A percentile compares a stretch with the other conserved stretches of the same genome.
Conservation (phyloP, 2,329 filamentous ascomycete species). For the Penicillium freii region DNA sequence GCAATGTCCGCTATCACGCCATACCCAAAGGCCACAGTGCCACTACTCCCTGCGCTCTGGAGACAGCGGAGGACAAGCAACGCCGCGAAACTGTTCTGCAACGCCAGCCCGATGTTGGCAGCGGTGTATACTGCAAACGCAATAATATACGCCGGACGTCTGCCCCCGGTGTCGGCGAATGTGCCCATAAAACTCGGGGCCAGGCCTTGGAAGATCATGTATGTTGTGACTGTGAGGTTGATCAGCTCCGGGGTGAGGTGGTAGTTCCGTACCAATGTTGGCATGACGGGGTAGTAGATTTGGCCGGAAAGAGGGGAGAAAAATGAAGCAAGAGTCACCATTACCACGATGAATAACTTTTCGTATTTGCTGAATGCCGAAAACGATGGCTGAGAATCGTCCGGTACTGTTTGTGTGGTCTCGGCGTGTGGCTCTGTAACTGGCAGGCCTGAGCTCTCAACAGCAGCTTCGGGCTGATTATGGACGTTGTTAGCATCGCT, state of each 20-base stretch:
- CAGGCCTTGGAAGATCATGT: slow-evolving; percentile 31
- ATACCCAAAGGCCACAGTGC: slow-evolving; percentile 30
- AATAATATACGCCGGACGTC: slow-evolving; percentile 32
- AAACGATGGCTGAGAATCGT: slow-evolving; percentile 9
- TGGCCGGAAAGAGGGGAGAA: slow-evolving; percentile 44
- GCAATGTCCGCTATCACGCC: slow-evolving; percentile 36
- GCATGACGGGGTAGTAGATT: slow-evolving; percentile 32
- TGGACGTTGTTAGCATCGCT: background rate
- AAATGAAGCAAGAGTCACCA: slow-evolving; percentile 42
- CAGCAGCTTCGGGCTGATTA: background rate
- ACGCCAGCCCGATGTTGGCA: slow-evolving; percentile 34
- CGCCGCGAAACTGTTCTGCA: slow-evolving; percentile 31
- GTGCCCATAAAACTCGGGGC: slow-evolving; percentile 33
- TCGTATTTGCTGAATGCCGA: slow-evolving; percentile 34
- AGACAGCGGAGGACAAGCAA: slow-evolving; percentile 32
- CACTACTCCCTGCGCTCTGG: slow-evolving; percentile 31
- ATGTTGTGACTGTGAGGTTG: slow-evolving; percentile 33
- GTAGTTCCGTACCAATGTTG: slow-evolving; percentile 22
- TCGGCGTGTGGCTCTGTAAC: slow-evolving; percentile 3
- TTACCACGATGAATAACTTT: slow-evolving; percentile 39
- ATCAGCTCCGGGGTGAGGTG: slow-evolving; percentile 22
- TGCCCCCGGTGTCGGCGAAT: slow-evolving; percentile 32
- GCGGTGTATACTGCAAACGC: slow-evolving; percentile 30
- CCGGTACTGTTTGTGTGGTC: background rate
- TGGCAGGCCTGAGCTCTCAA: background rate